Conservation (phyloP, 192 early-diverging fungal genomes). For the Backusella circina region DNA sequence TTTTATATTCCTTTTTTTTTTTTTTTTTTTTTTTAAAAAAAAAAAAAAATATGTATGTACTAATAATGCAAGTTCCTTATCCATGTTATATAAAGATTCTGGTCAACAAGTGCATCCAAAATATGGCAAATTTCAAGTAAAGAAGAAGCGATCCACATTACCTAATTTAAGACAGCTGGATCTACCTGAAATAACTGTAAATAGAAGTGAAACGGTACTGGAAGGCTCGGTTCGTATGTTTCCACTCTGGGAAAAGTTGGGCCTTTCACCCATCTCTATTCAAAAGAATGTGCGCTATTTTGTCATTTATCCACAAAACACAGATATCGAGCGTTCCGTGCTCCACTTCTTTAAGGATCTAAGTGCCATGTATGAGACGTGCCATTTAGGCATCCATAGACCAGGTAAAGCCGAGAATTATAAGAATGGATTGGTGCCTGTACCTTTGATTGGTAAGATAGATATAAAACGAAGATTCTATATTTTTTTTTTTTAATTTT, state of each 20-base stretch:
- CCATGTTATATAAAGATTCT: constrained; percentile 29
- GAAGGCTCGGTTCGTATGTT: constrained; percentile 44
- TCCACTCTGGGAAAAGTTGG: constrained; percentile 49
- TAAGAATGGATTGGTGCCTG: constrained; percentile 40
- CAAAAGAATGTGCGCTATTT: constrained; percentile 47
- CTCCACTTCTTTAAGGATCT: constrained; percentile 40
- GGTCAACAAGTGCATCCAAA: constrained; percentile 41
- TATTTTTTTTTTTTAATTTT: neutral
- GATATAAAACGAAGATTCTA: neutral
- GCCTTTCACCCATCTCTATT: constrained; percentile 41
- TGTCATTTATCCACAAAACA: constrained; percentile 43
- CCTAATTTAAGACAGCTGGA: constrained; percentile 30
- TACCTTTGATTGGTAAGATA: constrained; percentile 31
- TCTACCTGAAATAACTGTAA: constrained; percentile 42
- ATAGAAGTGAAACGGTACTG: constrained; percentile 40
- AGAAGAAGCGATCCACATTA: constrained; percentile 37
- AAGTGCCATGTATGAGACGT: constrained; percentile 40
- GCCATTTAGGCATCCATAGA: constrained; percentile 40
- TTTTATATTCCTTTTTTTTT: too few relatives aligned
- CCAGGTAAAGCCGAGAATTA: constrained; percentile 30
- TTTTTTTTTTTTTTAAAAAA: neutral
- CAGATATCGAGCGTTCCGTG: constrained; percentile 31
- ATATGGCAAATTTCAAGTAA: constrained; percentile 49
- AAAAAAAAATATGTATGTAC: neutral
- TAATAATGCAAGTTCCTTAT: constrained; percentile 3